Evolutionary conservation across 768 basidiomycete genomes (phyloP).

Genomic region (Cubamyces lactineus): DNA sequence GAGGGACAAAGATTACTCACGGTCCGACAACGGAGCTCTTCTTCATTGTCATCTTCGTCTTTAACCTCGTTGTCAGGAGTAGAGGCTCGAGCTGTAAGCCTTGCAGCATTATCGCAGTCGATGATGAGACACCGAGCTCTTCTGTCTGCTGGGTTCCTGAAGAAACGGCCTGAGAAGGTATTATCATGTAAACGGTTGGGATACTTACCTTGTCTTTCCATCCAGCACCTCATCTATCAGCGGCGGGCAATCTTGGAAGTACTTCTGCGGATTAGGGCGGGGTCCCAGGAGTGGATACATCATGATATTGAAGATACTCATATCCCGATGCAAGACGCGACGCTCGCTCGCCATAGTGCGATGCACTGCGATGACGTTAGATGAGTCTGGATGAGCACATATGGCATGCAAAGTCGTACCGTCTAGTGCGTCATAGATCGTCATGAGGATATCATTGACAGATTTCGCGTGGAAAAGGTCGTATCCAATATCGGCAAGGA

Average conservation of each 20-base stretch:
- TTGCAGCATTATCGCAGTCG: neutral
- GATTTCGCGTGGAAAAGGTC: neutral
- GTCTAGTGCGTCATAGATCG: conserved; percentile 9
- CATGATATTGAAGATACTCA: conserved; percentile 6
- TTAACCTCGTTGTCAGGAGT: no score
- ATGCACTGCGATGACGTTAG: neutral
- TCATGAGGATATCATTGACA: conserved; percentile 5
- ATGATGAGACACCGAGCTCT: neutral
- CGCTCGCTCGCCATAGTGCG: neutral
- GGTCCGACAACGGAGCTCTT: neutral
- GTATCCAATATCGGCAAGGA: neutral
- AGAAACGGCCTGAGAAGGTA: neutral
- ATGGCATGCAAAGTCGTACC: neutral
- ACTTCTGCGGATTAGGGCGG: neutral
- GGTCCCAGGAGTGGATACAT: neutral
- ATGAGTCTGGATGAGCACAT: no score
- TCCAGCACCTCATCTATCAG: neutral
- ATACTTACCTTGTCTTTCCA: neutral
- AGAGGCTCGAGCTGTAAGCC: neutral
- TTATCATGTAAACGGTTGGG: neutral
- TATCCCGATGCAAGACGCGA: neutral
- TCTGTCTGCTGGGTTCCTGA: neutral
- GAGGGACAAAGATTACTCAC: neutral
- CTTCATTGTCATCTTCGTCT: no score
- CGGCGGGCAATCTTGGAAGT: neutral